Conservation (phyloP, 2,329 filamentous ascomycete species). For the Metarhizium robertsii region DNA sequence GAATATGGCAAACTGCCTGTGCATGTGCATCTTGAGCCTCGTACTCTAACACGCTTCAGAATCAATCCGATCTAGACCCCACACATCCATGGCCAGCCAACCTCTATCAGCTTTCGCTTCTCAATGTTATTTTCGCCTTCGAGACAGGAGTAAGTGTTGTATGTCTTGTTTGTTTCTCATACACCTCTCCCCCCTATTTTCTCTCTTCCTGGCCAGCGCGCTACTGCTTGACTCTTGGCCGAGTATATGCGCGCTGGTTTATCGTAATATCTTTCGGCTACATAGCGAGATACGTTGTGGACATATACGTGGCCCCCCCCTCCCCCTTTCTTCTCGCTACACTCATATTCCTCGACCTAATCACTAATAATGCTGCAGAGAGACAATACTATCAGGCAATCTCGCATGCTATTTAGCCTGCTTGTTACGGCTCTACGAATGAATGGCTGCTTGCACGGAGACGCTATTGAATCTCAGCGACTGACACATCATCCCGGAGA, state of each 20-base stretch:
- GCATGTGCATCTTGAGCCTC: not conserved
- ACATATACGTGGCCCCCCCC: not conserved
- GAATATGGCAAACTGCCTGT: not conserved
- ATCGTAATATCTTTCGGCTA: not conserved
- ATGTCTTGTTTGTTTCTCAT: not conserved
- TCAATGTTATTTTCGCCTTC: conserved; percentile 31
- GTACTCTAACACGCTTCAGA: not conserved
- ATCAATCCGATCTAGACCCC: conserved; percentile 8
- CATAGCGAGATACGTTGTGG: not conserved
- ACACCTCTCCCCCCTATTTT: not conserved
- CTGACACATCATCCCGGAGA: conserved; percentile 24
- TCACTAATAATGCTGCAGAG: conserved; percentile 14
- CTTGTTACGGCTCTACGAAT: conserved; percentile 25
- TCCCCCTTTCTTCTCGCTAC: not conserved
- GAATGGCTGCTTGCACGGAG: conserved; percentile 24
- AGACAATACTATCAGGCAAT: conserved; percentile 20
- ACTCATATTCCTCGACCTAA: not conserved
- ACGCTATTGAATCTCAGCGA: conserved; percentile 24
- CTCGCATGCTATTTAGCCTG: conserved; percentile 23
- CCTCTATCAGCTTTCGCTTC: conserved; percentile 24
- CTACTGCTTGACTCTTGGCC: too few relatives aligned
- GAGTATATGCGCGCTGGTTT: not conserved
- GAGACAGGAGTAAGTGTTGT: conserved; percentile 21
- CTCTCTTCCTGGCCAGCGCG: rapidly evolving
- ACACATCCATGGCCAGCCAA: conserved; percentile 19